Evolutionary conservation across 1,139 yeast genomes (phyloP), one percentile per base, ranked within the genome.

Genomic region (Hansenula lynferdii): DNA sequence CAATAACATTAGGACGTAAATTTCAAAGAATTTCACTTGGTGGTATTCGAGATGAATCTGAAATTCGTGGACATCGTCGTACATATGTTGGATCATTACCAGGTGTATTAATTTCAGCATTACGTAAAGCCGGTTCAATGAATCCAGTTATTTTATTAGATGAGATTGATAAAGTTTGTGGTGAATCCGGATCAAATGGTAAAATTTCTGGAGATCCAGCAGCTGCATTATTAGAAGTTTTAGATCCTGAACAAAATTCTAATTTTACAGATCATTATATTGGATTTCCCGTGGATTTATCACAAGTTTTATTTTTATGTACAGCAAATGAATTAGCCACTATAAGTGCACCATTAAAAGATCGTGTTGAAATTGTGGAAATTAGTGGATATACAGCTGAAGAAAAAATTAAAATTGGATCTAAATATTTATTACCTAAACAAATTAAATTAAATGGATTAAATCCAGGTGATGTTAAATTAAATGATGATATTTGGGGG

Each of bases 41-140:
- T 30, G 97, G 97, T 37, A 71, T 89, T 34, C 78, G 84, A 45
- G 96, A 89, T 54, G 96, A 87, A 57, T 85, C 95, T 15, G 97
- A 89, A 53, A 82, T 89, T 43, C 73, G 95, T 53, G 97, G 97
- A 3, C 97, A 89, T 58, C 71, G 97, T 58, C 71, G 97, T 54
- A 89, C 97, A 0, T 89, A 87, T 58, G 94, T 89, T 32, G 96
- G 96, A 4, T 90, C 96, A 3, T 81, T 89, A 85, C 96, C 96
- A 0, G 97, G 97, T 7, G 72, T 85, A 30, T 68, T 89, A 18
- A 72, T 86, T 21, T 95, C 84, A 62, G 84, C 95, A 0, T 64
- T 89, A 39, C 72, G 95, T 43, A 84, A 84, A 52, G 77, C 90
- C 1, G 77, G 87, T 28, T 73, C 85, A 0, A 81, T 82, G 83